Percentiles rank a stretch among this genome's conserved stretches.
These are phyloP conservation scores for Cladorrhinum samala DNA, from an alignment of 495 filamentous ascomycete species.

Conservation along the genomic window DNA sequence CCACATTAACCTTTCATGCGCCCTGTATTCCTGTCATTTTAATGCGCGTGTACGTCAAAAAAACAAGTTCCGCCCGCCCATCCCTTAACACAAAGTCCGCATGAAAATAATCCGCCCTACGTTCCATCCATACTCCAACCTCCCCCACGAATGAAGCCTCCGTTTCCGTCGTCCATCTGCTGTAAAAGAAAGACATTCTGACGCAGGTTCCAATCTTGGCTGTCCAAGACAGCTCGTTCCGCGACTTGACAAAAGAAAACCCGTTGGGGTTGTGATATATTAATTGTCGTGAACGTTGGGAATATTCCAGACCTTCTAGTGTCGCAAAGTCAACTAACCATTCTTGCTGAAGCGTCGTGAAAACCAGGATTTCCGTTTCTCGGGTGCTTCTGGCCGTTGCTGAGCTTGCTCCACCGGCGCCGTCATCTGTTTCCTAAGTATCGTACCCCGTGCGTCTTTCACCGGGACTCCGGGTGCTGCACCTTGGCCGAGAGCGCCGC, in stretches of 20 bases:
- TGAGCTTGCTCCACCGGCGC: conserved; percentile 10
- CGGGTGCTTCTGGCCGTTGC: conserved; percentile 36
- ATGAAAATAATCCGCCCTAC: background rate
- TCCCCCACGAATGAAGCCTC: no score
- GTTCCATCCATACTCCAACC: no score
- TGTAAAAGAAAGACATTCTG: background rate
- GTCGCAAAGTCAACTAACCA: no score
- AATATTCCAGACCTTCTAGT: no score
- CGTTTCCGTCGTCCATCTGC: no score
- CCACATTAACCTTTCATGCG: background rate
- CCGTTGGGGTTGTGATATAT: no score
- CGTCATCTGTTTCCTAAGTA: conserved; percentile 30
- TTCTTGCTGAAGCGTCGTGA: conserved; percentile 72
- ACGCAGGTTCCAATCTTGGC: no score
- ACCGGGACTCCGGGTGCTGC: conserved; percentile 32
- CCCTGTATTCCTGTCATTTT: background rate
- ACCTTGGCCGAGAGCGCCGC: conserved; percentile 8
- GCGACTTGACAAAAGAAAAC: no score
- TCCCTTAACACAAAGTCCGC: background rate
- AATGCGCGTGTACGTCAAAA: background rate
- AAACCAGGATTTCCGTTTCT: conserved; percentile 88
- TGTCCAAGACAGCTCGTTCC: no score
- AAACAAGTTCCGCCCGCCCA: background rate
- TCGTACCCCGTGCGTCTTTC: conserved; percentile 27
- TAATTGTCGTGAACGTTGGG: no score